Evolutionary conservation across 495 filamentous ascomycete species (phyloP), one percentile per base, ranked within the genome.

Genomic region (Echria macrotheca): DNA sequence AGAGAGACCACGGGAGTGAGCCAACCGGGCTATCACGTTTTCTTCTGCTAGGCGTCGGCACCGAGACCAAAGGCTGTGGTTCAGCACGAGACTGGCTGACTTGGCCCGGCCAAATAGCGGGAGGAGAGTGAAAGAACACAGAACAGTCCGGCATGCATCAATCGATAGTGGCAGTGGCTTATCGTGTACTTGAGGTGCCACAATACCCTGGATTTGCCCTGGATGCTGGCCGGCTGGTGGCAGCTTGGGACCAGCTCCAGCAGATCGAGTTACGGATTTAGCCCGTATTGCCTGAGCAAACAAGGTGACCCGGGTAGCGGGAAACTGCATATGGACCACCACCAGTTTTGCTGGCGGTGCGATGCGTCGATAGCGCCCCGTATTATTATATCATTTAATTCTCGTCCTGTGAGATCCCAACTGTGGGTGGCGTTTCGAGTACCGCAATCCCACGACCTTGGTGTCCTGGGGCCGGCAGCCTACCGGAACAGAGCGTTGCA

Each of bases 121-220:
- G n/a, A n/a, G n/a, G n/a, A n/a, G n/a, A n/a, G n/a, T n/a, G n/a
- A n/a, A n/a, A n/a, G n/a, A n/a, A n/a, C n/a, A n/a, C n/a, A n/a
- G n/a, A n/a, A n/a, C n/a, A n/a, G n/a, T n/a, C n/a, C n/a, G n/a
- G 25, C 42, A 48, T 48, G 46, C 46, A 48, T 25, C 46, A 48
- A 48, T 48, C 46, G 46, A 48, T 48, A 48, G 46, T 48, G 15
- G 42, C 23, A 44, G 15, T 29, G 19, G 28, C n/a, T n/a, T n/a
- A n/a, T n/a, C n/a, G n/a, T n/a, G n/a, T n/a, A n/a, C n/a, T n/a
- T n/a, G n/a, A n/a, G n/a, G 38, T 19, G 33, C 17, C 46, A 1
- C 38, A 48, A 29, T 48, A 24, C 10, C 35, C 23, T 35, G 26
- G 45, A 12, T 19, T 48, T 29, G 35, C 24, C 46, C 22, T 25